Evolutionary conservation across 345 rosid genomes (phyloP), one percentile per base, ranked within the genome.

Genomic region (Populus nigra): DNA sequence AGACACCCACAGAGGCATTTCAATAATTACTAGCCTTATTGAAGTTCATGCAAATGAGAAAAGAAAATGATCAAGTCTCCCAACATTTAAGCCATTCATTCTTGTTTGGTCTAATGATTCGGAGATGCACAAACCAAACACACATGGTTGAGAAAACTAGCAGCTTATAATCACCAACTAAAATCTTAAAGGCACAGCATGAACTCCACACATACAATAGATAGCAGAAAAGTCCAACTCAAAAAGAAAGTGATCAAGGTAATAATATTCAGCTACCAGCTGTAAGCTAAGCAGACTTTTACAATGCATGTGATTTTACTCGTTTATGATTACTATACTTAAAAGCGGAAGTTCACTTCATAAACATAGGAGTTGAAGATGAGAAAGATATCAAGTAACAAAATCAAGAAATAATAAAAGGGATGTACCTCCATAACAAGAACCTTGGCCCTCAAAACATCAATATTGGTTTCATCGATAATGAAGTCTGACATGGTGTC

Each of bases 401-500:
- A 76, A 13, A 57, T 69, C 18, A 63, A 71, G 49, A 49, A 31
- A 20, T 27, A 39, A 73, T 20, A 35, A 72, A 76, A n/a, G 11
- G 33, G 31, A 25, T 43, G 65, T 86, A 96, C 97, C 98, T 96
- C 99, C 89, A 96, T 83, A 69, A 93, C 91, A 47, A 96, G 95
- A 91, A 96, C 77, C 78, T 71, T 94, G 74, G 98, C 94, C 78
- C 82, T 88, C 86, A 96, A 80, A 81, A 85, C 96, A 86, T 96
- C 97, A 31, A 29, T 65, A 68, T 96, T 93, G 50, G 57, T 72
- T 65, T 88, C 88, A 75, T 93, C 96, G 62, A 78, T 74, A 69
- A 96, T 84, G 79, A 93, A 93, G 84, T 96, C 95, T 7, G 92
- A 85, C 74, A 68, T 92, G 22, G 99, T 93, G 78, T 96, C 99